A percentile compares a stretch with the other conserved stretches of the same genome.
Evolutionary conservation across 345 rosid genomes (phyloP).

Genomic region (Salix arbutifolia): DNA sequence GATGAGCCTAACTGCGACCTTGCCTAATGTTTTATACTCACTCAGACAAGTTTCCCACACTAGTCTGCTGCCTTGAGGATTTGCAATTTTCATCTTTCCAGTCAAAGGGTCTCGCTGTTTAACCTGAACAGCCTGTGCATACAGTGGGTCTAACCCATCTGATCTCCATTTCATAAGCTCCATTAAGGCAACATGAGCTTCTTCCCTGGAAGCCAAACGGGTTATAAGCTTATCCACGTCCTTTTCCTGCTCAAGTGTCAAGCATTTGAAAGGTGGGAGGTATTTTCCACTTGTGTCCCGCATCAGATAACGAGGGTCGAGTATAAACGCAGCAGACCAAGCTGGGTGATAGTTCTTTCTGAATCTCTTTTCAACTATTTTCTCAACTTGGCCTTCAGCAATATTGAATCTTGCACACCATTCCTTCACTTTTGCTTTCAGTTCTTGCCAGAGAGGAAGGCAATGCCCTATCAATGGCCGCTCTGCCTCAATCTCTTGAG

Average conservation of each 20-base stretch:
- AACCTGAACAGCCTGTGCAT: conserved; percentile 62
- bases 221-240: conserved; percentile 53
- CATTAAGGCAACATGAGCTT: conserved; percentile 51
- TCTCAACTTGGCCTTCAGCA: conserved; percentile 38
- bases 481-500: conserved; percentile 46
- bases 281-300: conserved; percentile 47
- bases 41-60: conserved; percentile 65
- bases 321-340: conserved; percentile 56
- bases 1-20: conserved; percentile 50
- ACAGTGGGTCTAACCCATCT: conserved; percentile 55
- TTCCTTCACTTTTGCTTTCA: conserved; percentile 46
- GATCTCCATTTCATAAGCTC: conserved; percentile 66
- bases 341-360: conserved; percentile 57
- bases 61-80: conserved; percentile 55
- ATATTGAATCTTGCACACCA: conserved; percentile 48
- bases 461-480: conserved; percentile 52
- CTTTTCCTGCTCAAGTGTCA: conserved; percentile 52
- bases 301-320: conserved; percentile 47
- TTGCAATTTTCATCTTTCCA: conserved; percentile 55
- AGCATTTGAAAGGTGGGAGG: conserved; percentile 54
- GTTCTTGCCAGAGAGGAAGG: conserved; percentile 54
- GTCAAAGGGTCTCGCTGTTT: conserved; percentile 48
- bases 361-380: conserved; percentile 51
- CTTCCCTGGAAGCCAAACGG: conserved; percentile 45
- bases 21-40: conserved; percentile 49